Conservation (phyloP, 2,329 filamentous ascomycete species). For the Nothophaeocryptopus gaeumannii region DNA sequence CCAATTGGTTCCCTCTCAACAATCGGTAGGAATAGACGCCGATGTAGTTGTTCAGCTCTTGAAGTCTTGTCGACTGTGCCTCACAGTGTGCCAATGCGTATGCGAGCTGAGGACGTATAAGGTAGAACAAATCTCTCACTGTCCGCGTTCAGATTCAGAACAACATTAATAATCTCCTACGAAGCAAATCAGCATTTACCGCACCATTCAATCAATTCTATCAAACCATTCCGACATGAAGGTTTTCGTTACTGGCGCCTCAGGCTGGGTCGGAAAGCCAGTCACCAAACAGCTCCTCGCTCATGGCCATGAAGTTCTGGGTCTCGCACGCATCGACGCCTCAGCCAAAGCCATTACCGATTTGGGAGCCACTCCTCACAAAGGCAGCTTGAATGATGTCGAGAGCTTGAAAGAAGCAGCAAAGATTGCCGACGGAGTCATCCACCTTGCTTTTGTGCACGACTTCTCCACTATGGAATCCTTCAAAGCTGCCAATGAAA, state of each 20-base stretch:
- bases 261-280: conserved; percentile 41
- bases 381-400: conserved; percentile 41
- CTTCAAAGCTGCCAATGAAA: conserved; percentile 30
- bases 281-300: conserved; percentile 39
- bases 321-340: conserved; percentile 40
- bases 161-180: neutral
- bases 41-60: too few species aligned
- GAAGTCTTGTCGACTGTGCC: too few species aligned
- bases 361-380: conserved; percentile 40
- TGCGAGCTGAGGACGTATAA: too few species aligned
- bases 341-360: conserved; percentile 38
- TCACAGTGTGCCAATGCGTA: too few species aligned
- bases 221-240: conserved; percentile 6
- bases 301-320: conserved; percentile 42
- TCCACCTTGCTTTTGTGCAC: conserved; percentile 43
- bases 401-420: conserved; percentile 41
- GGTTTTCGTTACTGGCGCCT: conserved; percentile 43
- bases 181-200: neutral
- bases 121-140: too few species aligned
- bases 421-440: conserved; percentile 42
- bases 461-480: conserved; percentile 17
- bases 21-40: too few species aligned
- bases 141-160: too few species aligned
- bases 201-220: neutral
- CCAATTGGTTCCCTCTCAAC: too few species aligned